These are phyloP conservation scores for Ophiognomonia clavigignenti-juglandacearum DNA, from an alignment of 2,329 filamentous ascomycete genomes.

Conservation along the genomic window DNA sequence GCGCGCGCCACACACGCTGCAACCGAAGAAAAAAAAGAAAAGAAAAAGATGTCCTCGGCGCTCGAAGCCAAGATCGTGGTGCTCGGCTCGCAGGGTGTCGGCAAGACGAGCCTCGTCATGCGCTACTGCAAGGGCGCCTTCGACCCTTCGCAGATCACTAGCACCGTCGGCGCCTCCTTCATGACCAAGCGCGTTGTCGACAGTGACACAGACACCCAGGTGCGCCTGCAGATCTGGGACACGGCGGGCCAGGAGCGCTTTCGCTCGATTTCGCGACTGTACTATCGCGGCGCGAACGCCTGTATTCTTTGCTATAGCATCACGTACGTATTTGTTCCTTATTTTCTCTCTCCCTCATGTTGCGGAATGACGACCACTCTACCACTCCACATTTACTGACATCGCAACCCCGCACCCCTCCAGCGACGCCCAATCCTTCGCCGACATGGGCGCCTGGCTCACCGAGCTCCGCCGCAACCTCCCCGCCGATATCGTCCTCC, in stretches of 20 bases:
- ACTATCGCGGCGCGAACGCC: slow-evolving; percentile 93
- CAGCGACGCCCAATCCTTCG: slow-evolving; percentile 69
- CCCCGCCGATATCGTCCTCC: slow-evolving; percentile 73
- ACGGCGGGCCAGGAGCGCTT: slow-evolving; percentile 94
- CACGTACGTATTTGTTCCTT: slow-evolving; percentile 37
- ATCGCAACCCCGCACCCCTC: not conserved
- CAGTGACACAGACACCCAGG: slow-evolving; percentile 76
- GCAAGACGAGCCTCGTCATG: slow-evolving; percentile 74
- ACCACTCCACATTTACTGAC: not conserved
- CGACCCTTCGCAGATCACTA: slow-evolving; percentile 57
- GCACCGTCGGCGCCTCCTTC: slow-evolving; percentile 77
- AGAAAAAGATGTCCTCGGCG: slow-evolving; percentile 44
- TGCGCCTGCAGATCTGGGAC: slow-evolving; percentile 95
- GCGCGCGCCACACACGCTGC: too few species aligned
- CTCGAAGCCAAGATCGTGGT: slow-evolving; percentile 80
- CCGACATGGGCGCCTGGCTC: slow-evolving; percentile 90
- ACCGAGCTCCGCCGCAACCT: slow-evolving; percentile 78
- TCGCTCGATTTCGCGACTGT: slow-evolving; percentile 87
- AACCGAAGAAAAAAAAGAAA: too few species aligned
- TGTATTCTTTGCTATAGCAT: slow-evolving; percentile 95
- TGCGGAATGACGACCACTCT: too few species aligned
- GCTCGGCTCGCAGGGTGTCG: slow-evolving; percentile 73
- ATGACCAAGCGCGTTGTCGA: slow-evolving; percentile 77
- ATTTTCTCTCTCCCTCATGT: not conserved
- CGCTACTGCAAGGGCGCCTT: slow-evolving; percentile 71